phyloP scores from a whole-genome alignment of 2,329 filamentous ascomycete species.

The Albifimbria verrucaria region DNA sequence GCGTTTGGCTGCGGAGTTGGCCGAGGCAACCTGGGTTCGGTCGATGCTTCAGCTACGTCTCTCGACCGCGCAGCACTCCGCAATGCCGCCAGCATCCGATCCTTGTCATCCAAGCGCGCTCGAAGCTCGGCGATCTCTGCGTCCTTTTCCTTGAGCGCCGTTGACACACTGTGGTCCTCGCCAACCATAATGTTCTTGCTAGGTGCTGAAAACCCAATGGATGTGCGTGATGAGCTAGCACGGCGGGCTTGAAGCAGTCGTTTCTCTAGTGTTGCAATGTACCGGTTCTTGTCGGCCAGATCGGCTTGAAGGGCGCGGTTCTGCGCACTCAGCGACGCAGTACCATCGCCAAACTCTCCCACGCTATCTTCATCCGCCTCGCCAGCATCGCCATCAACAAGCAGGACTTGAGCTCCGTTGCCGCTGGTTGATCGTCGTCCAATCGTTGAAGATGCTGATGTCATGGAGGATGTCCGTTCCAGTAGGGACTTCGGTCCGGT shows the following conservation, averaged over 20 bases:
- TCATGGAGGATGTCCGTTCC: slow-evolving; percentile 65
- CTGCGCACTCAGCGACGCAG: slow-evolving; percentile 77
- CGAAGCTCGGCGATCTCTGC: slow-evolving; percentile 89
- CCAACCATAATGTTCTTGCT: slow-evolving; percentile 66
- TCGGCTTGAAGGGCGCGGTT: slow-evolving; percentile 93
- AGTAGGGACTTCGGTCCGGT: slow-evolving; percentile 46
- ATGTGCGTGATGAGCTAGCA: slow-evolving; percentile 85
- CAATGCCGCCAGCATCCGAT: slow-evolving; percentile 85
- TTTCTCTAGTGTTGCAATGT: slow-evolving; percentile 92
- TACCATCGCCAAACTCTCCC: slow-evolving; percentile 84
- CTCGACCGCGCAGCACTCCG: slow-evolving; percentile 81
- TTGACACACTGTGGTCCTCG: slow-evolving; percentile 73
- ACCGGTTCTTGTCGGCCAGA: slow-evolving; percentile 92
- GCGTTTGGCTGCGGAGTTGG: background rate
- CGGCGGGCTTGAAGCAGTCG: slow-evolving; percentile 84
- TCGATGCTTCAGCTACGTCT: slow-evolving; percentile 66
- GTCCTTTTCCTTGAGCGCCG: slow-evolving; percentile 82
- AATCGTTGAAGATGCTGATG: slow-evolving; percentile 60
- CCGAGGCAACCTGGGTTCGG: slow-evolving; percentile 19
- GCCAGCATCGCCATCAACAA: slow-evolving; percentile 36
- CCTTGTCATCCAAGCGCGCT: slow-evolving; percentile 87
- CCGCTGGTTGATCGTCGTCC: slow-evolving; percentile 47
- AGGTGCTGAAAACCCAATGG: slow-evolving; percentile 62
- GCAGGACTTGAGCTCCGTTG: slow-evolving; percentile 37
- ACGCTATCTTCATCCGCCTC: slow-evolving; percentile 65